Evolutionary conservation across 805 yeast species (phyloP), one percentile per base, ranked within the genome.

Genomic region (Lipomyces lipofer): DNA sequence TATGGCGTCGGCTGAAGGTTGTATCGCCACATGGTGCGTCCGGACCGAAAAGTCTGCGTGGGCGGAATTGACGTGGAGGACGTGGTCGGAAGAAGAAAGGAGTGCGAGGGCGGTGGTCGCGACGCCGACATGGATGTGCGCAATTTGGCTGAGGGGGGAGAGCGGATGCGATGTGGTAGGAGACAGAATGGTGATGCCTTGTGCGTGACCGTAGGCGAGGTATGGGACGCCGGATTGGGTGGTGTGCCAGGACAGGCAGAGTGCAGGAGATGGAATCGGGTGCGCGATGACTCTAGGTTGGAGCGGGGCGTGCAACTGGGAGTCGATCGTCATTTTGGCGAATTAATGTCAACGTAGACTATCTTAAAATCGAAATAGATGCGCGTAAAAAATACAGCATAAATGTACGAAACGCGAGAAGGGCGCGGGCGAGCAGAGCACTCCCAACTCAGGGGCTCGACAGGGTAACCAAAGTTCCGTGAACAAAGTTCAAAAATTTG

Each of bases 21-120:
- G 29, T 15, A 45, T 21, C 49, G 10, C 21, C 17, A 45, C 49
- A n/a, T 29, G 17, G 21, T 32, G 40, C 22, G 40, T 15, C 19
- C 49, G 25, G 6, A 45, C 40, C 12, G 49, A 45, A 15, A 19
- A 30, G 25, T 45, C 49, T 6, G 49, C 42, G 32, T 45, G 49
- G 10, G 27, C 49, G 4, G 49, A 45, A 7, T 17, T 27, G 17
- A 45, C 40, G 10, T 29, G 25, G 8, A 45, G 8, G 1, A 25
- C 24, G 8, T 13, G 7, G n/a, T 7, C 5, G 24, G 49, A 24
- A 10, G 24, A 19, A 5, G 6, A 9, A 19, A 45, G 29, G 4
- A 45, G 28, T 19, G 22, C 25, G 24, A 45, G 19, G 13, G n/a
- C n/a, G 13, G 36, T 45, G 4, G 49, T 45, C 27, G 49, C 24